Percentiles rank a stretch among this genome's conserved stretches.
Conservation (phyloP, 371 early-diverging fungal genomes). For the Nematocida sp. region DNA sequence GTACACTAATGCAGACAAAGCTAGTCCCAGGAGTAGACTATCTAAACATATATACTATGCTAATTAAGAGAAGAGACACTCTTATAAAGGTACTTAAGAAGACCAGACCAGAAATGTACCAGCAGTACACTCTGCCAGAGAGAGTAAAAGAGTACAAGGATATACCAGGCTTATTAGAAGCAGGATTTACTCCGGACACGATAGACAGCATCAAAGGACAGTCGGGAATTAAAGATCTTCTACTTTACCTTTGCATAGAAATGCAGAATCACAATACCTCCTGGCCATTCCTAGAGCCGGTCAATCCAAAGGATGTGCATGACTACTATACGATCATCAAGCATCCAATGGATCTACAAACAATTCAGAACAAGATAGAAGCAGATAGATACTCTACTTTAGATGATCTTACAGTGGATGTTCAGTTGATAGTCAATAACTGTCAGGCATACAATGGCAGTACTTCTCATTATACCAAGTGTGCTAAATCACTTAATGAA, state of each 20-base stretch:
- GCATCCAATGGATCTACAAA: slow-evolving; percentile 88
- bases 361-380: slow-evolving; percentile 71
- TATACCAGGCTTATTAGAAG: slow-evolving; percentile 44
- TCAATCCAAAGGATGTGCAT: slow-evolving; percentile 73
- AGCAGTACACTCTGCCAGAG: slow-evolving; percentile 27
- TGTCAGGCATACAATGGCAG: slow-evolving; percentile 75
- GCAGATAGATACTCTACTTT: slow-evolving; percentile 70
- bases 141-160: neutral
- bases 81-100: slow-evolving; percentile 53
- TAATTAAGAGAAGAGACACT: slow-evolving; percentile 46
- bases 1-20: slow-evolving; percentile 77
- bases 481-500: slow-evolving; percentile 66
- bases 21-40: slow-evolving; percentile 61
- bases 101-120: slow-evolving; percentile 23
- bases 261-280: slow-evolving; percentile 72
- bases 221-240: slow-evolving; percentile 66
- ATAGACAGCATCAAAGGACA: slow-evolving; percentile 15
- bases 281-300: slow-evolving; percentile 95
- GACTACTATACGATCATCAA: slow-evolving; percentile 90
- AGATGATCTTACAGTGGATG: slow-evolving; percentile 71
- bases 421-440: slow-evolving; percentile 74
- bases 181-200: slow-evolving; percentile 40
- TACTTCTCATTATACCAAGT: slow-evolving; percentile 72
- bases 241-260: slow-evolving; percentile 71
- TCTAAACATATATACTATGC: slow-evolving; percentile 47